phyloP scores from a whole-genome alignment of 345 rosid species.

The Brassica nigra region DNA sequence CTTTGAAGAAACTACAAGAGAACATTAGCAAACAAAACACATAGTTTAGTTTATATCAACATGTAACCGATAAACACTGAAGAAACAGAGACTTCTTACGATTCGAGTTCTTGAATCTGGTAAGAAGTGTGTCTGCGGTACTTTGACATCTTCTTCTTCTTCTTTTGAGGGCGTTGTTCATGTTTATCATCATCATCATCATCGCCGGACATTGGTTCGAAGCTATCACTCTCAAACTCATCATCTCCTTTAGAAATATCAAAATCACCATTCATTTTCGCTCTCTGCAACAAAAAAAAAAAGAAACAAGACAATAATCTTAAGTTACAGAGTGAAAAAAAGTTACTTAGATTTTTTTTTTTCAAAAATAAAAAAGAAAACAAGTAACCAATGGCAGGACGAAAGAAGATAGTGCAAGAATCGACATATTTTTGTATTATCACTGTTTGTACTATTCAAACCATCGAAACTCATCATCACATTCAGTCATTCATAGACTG shows the following conservation, averaged over 20 bases:
- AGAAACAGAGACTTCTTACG: constrained; percentile 40
- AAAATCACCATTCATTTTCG: constrained; percentile 48
- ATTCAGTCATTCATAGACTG: not conserved
- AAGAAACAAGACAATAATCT: not conserved
- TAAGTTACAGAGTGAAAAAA: constrained; percentile 10
- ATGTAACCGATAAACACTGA: not conserved
- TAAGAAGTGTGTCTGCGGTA: constrained; percentile 72
- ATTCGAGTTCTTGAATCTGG: constrained; percentile 82
- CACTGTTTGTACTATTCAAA: constrained; percentile 29
- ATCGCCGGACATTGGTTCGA: constrained; percentile 62
- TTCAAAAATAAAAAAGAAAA: too few relatives aligned
- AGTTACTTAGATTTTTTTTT: not conserved
- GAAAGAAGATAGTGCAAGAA: constrained; percentile 37
- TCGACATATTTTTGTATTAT: constrained; percentile 18
- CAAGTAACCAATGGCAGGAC: constrained; percentile 10
- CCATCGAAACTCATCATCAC: constrained; percentile 42
- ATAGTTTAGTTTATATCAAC: not conserved
- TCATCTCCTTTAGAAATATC: constrained; percentile 55
- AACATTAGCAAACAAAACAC: not conserved
- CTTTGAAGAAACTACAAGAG: constrained; percentile 55
- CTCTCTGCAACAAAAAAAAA: constrained; percentile 44
- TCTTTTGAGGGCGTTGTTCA: constrained; percentile 37
- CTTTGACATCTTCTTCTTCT: constrained; percentile 43
- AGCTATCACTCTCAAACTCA: constrained; percentile 58
- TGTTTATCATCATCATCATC: constrained; percentile 55